Evolutionary conservation across 1,284 basidiomycete genomes (phyloP).

Genomic region (Cutaneotrichosporon sp.): DNA sequence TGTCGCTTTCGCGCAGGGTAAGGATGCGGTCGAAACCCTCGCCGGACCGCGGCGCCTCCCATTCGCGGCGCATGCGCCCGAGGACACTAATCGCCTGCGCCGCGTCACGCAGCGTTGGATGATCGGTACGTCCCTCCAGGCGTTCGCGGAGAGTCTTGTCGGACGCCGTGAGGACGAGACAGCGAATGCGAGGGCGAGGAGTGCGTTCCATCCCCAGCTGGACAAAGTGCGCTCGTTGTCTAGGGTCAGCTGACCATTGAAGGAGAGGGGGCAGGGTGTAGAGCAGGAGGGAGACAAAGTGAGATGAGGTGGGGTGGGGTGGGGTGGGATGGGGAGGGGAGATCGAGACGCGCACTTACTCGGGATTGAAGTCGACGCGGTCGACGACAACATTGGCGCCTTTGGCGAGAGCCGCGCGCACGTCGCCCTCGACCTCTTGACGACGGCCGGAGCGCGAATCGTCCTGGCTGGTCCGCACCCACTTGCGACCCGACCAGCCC

Average conservation of each 20-base stretch:
- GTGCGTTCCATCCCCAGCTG: slow-evolving; percentile 27
- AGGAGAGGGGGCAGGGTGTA: too few species aligned
- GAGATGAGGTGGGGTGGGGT: too few species aligned
- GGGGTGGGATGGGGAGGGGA: too few species aligned
- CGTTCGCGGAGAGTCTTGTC: slow-evolving; percentile 34
- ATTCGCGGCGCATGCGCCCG: slow-evolving; percentile 36
- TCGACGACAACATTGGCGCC: slow-evolving; percentile 51
- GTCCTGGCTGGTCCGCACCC: slow-evolving; percentile 52
- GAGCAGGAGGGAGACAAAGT: too few species aligned
- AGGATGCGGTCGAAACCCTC: slow-evolving; percentile 24
- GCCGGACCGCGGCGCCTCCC: slow-evolving; percentile 29
- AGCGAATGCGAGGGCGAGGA: slow-evolving; percentile 27
- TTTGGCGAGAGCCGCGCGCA: slow-evolving; percentile 30
- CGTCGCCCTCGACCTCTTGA: slow-evolving; percentile 46
- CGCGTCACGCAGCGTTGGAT: slow-evolving; percentile 48
- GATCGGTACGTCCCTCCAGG: slow-evolving; percentile 32
- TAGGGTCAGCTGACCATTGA: slow-evolving; percentile 28
- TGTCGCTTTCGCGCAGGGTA: slow-evolving; percentile 4
- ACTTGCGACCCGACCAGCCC: slow-evolving; percentile 16
- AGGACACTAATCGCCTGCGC: slow-evolving; percentile 44
- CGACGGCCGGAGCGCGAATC: slow-evolving; percentile 42
- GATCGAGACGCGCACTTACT: slow-evolving; percentile 29
- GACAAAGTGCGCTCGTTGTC: slow-evolving; percentile 52
- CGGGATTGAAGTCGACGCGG: slow-evolving; percentile 47
- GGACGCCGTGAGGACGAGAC: slow-evolving; percentile 30